phyloP scores from a whole-genome alignment of 345 rosid species.

The Gossypium herbaceum region DNA sequence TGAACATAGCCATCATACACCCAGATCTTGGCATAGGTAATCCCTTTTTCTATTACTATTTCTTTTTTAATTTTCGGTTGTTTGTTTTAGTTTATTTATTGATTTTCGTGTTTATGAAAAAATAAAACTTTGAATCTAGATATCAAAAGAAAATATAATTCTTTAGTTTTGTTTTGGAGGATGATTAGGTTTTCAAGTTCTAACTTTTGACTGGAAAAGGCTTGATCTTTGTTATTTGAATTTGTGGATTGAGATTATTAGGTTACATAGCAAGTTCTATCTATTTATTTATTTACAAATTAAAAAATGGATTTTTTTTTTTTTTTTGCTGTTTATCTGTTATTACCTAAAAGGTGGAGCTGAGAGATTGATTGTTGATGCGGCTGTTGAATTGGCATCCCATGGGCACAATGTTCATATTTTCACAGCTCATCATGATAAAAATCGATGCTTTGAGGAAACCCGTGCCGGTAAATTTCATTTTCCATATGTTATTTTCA shows the following conservation, averaged over 20 bases:
- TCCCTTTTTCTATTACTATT: not conserved
- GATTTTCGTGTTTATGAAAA: not conserved
- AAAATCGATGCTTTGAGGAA: slow-evolving; percentile 86
- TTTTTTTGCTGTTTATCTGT: not conserved
- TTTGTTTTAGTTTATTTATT: not conserved
- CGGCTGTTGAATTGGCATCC: slow-evolving; percentile 78
- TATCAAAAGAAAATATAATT: not conserved
- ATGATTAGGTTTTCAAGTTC: not conserved
- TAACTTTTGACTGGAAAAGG: not conserved
- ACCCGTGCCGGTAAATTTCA: slow-evolving; percentile 53
- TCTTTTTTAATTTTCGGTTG: not conserved
- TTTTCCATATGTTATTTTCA: not conserved
- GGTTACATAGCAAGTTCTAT: not conserved
- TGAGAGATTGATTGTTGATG: slow-evolving; percentile 91
- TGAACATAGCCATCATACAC: slow-evolving; percentile 72
- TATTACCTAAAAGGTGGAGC: slow-evolving; percentile 66
- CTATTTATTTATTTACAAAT: no score
- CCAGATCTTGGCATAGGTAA: slow-evolving; percentile 92
- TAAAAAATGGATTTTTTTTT: not conserved
- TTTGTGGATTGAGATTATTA: not conserved
- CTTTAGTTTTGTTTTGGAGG: not conserved
- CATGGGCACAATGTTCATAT: slow-evolving; percentile 80
- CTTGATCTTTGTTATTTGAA: slow-evolving; percentile 1
- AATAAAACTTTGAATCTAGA: not conserved
- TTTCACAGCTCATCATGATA: slow-evolving; percentile 87